Conservation (phyloP, 2,329 filamentous ascomycete genomes). For the Tolypocladium cylindrosporum region DNA sequence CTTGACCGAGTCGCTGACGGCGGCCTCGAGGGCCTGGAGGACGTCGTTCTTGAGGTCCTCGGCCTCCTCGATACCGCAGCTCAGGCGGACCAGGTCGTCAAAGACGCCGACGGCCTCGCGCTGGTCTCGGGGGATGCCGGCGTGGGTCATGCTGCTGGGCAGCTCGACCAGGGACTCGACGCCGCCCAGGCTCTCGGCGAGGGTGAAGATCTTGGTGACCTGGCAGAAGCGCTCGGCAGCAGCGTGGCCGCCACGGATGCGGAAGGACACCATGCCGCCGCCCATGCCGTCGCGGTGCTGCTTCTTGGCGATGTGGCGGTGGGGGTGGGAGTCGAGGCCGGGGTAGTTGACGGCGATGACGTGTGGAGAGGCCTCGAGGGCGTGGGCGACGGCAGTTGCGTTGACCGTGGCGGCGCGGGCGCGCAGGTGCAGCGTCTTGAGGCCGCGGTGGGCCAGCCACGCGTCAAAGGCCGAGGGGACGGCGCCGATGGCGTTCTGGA, state of each 20-base stretch:
- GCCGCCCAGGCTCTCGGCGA: constrained; percentile 86
- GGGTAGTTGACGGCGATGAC: constrained; percentile 94
- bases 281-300: constrained; percentile 94
- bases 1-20: constrained; percentile 33
- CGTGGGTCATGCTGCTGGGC: constrained; percentile 93
- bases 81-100: constrained; percentile 87
- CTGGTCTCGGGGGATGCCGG: constrained; percentile 83
- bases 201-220: constrained; percentile 77
- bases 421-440: constrained; percentile 93
- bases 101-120: constrained; percentile 88
- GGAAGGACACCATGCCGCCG: constrained; percentile 95
- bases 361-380: constrained; percentile 69
- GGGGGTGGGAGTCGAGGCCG: constrained; percentile 76
- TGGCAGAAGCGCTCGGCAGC: constrained; percentile 92
- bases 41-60: constrained; percentile 78
- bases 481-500: constrained; percentile 95
- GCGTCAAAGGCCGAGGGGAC: constrained; percentile 92
- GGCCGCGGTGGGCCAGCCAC: constrained; percentile 93
- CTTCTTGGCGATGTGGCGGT: constrained; percentile 73
- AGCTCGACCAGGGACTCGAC: constrained; percentile 90
- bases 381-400: constrained; percentile 64
- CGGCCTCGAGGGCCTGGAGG: constrained; percentile 70
- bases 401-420: constrained; percentile 78
- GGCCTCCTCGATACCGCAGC: constrained; percentile 88
- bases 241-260: constrained; percentile 73